Percentiles rank a stretch among this genome's conserved stretches.
These are phyloP conservation scores for Cryphonectria radicalis DNA, from an alignment of 2,329 filamentous ascomycete genomes.

Conservation along the genomic window DNA sequence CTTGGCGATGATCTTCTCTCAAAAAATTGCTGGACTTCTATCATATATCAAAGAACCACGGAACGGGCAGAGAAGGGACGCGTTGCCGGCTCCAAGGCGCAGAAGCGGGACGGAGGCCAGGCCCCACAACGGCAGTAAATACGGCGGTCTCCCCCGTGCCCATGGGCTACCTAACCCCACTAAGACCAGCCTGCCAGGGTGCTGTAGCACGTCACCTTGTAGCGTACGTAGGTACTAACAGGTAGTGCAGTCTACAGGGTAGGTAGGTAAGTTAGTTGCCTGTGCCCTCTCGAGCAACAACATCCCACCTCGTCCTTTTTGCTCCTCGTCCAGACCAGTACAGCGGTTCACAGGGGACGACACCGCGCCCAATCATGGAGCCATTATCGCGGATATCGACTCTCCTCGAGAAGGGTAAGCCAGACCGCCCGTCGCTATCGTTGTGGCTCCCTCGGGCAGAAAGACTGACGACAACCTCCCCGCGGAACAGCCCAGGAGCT, in stretches of 20 bases:
- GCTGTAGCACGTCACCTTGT: constrained; percentile 5
- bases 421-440: neutral
- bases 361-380: constrained; percentile 68
- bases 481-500: constrained; percentile 79
- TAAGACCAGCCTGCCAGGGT: neutral
- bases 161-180: neutral
- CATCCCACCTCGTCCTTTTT: neutral
- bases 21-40: neutral
- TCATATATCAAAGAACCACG: neutral
- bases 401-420: constrained; percentile 89
- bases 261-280: neutral
- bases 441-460: constrained; percentile 11
- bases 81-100: neutral
- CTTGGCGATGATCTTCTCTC: neutral
- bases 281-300: neutral
- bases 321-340: neutral
- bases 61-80: neutral
- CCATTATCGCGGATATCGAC: constrained; percentile 92
- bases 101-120: neutral
- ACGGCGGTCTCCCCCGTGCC: neutral
- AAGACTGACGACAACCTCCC: constrained; percentile 24
- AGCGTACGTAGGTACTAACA: neutral
- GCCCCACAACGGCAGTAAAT: neutral
- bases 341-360: neutral
- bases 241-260: too few relatives aligned